Evolutionary conservation across 345 rosid genomes (phyloP).

Genomic region (Pugionium cornutum): DNA sequence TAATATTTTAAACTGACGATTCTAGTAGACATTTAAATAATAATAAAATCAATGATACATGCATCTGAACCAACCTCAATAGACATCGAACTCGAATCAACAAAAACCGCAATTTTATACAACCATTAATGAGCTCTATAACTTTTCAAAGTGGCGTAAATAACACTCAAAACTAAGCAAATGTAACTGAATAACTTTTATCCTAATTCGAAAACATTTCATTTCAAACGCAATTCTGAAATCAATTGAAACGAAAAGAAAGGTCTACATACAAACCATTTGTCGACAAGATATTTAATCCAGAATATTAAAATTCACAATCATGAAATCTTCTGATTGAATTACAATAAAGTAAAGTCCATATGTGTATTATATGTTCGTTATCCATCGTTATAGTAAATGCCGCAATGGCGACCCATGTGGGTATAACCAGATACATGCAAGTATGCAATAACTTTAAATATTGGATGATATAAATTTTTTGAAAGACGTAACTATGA

Average conservation of each 20-base stretch:
- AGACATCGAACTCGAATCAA: constrained; percentile 17
- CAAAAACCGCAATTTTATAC: not conserved
- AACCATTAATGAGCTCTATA: not conserved
- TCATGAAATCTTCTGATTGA: not conserved
- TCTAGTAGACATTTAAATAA: not conserved
- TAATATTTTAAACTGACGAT: constrained; percentile 4
- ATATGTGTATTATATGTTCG: constrained; percentile 7
- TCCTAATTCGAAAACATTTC: not conserved
- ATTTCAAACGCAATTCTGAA: constrained; percentile 1
- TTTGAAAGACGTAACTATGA: constrained; percentile 16
- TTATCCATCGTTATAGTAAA: constrained; percentile 27
- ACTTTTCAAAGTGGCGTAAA: not conserved
- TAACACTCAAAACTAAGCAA: not conserved
- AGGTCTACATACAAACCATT: not conserved
- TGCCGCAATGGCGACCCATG: constrained; percentile 35
- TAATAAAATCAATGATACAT: not conserved
- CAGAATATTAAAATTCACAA: not conserved
- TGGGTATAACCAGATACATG: constrained; percentile 15
- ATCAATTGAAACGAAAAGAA: not conserved
- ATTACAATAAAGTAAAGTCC: constrained; percentile 5
- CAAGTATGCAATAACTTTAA: constrained; percentile 24
- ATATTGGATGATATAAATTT: not conserved
- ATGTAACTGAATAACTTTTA: not conserved
- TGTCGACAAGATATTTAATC: constrained; percentile 1
- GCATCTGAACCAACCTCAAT: constrained; percentile 6